Percentiles rank a stretch among this genome's conserved stretches.
Evolutionary conservation across 352 stramenopile species (phyloP).

Genomic region (Phytophthora cactorum): DNA sequence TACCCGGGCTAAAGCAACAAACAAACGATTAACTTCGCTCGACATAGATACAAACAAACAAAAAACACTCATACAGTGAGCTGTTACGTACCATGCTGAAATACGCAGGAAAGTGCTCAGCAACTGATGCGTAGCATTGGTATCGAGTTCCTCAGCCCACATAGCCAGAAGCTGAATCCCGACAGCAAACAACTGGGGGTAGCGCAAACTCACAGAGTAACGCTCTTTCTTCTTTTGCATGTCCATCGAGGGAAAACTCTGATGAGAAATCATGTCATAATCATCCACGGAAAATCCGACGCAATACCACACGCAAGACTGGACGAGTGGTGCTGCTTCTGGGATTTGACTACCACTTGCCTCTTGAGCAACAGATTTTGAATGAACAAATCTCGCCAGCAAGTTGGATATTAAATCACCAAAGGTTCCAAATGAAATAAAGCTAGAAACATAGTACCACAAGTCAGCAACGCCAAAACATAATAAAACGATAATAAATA

Average conservation of each 20-base stretch:
- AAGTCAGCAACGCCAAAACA: slow-evolving; percentile 6
- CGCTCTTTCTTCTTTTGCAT: background rate
- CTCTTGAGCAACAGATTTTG: background rate
- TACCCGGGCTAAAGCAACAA: slow-evolving; percentile 31
- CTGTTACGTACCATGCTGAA: slow-evolving; percentile 32
- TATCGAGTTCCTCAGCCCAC: slow-evolving; percentile 18
- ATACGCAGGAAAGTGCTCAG: slow-evolving; percentile 19
- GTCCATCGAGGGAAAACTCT: background rate
- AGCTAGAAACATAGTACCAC: slow-evolving; percentile 17
- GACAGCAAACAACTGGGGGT: slow-evolving; percentile 32
- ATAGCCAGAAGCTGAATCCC: slow-evolving; percentile 41
- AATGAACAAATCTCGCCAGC: background rate
- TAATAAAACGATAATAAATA: background rate
- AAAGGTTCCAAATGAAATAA: slow-evolving; percentile 28
- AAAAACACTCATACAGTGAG: background rate
- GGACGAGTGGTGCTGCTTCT: slow-evolving; percentile 8
- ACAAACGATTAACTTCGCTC: slow-evolving; percentile 5
- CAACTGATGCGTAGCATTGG: slow-evolving; percentile 14
- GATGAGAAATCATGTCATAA: slow-evolving; percentile 11
- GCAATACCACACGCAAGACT: slow-evolving; percentile 33
- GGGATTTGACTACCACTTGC: background rate
- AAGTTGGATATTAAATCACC: slow-evolving; percentile 29
- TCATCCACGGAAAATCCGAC: slow-evolving; percentile 33
- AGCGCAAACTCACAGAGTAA: slow-evolving; percentile 10
- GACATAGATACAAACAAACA: background rate